Base-by-base conservation (phyloP, 2,329 filamentous ascomycete genomes). In the Geosmithia flava region DNA sequence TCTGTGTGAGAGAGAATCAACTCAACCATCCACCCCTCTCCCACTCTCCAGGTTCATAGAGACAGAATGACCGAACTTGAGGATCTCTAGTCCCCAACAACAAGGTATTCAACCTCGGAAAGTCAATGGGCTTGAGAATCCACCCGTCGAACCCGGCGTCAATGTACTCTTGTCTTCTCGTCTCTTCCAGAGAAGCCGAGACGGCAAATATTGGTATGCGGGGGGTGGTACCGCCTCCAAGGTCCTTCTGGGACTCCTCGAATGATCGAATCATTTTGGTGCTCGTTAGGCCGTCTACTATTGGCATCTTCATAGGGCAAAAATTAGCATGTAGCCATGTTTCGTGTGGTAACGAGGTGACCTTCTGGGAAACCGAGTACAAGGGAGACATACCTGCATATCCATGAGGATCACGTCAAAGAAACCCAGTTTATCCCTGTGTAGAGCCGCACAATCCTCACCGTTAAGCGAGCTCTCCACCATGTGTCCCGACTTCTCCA, bases 381-480 rank as follows among this genome's bases (percentile, higher is more conserved):
- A 11, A 11, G 29, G 11, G 29, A 30, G 11, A 30, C 7, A 30
- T 60, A 89, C 87, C 74, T 95, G 87, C 76, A 95, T 88, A 59
- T 95, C 89, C 89, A 95, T 95, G 52, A 95, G 71, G 45, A 95
- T 72, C 5, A 88, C 81, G 60, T 95, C 87, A 57, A 86, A 93
- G 20, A 67, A 65, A 23, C 62, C 62, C 0, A 81, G 70, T 46
- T 72, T 74, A 44, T 87, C 83, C 46, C 72, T 74, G 61, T 86
- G 90, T 4, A 79, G 72, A 46, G 74, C 71, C 6, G 86, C 83
- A 58, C 89, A 95, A 57, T 94, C 87, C 58, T 93, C 85, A 7
- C 89, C 89, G 52, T 95, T 95, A 39, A 85, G 74, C 0, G 87
- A 87, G 53, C 90, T 72, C 37, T 75, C 68, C 0, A 93, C 83